A percentile compares a stretch with the other conserved stretches of the same genome.
Evolutionary conservation across 148 eudicot species (phyloP).

Genomic region (Rhododendron griersonianum): DNA sequence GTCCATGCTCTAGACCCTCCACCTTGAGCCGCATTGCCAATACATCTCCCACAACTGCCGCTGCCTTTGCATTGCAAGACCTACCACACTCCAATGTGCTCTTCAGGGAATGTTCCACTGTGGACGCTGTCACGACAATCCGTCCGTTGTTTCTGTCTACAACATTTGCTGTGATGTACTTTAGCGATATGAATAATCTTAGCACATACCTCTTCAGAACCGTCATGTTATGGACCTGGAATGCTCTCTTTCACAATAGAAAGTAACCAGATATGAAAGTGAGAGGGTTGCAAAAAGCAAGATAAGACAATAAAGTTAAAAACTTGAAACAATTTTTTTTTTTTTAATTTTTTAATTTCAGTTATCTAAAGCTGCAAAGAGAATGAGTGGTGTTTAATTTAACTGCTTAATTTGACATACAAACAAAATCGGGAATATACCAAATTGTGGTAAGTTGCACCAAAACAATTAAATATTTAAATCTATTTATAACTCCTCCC

Average conservation of each 20-base stretch:
- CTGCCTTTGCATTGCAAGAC: slow-evolving; percentile 72
- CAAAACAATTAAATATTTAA: neutral
- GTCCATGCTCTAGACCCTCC: slow-evolving; percentile 60
- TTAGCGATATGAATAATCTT: slow-evolving; percentile 57
- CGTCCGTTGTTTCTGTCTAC: slow-evolving; percentile 63
- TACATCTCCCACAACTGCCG: slow-evolving; percentile 65
- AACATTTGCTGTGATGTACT: slow-evolving; percentile 70
- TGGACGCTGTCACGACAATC: slow-evolving; percentile 62
- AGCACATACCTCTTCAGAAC: slow-evolving; percentile 56
- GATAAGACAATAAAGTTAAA: neutral
- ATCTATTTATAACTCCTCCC: neutral
- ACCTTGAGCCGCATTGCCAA: slow-evolving; percentile 71
- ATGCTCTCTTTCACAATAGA: neutral
- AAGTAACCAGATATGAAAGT: slow-evolving; percentile 1
- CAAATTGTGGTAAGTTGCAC: neutral
- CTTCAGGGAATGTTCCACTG: slow-evolving; percentile 61
- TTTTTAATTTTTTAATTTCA: neutral
- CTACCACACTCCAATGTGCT: slow-evolving; percentile 58
- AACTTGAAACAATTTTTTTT: neutral
- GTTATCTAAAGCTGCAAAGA: neutral
- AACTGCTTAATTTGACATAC: neutral
- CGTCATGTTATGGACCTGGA: slow-evolving; percentile 32
- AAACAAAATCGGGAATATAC: neutral
- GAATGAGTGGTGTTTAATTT: neutral
- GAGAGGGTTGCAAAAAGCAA: neutral